phyloP scores from a whole-genome alignment of 2,329 filamentous ascomycete genomes.

The Colletotrichum cereale region DNA sequence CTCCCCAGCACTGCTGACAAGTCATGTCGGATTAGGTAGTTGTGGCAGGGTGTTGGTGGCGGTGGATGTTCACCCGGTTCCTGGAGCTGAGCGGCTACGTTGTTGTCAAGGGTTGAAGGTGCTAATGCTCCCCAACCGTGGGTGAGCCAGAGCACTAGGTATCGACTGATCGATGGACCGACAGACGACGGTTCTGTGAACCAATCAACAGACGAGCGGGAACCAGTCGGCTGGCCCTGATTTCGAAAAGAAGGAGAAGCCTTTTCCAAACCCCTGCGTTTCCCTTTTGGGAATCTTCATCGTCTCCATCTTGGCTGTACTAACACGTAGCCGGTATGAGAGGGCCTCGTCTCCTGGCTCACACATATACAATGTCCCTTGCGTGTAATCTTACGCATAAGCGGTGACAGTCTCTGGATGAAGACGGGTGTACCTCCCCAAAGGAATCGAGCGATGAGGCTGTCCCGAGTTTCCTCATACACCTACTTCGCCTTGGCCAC shows the following conservation, averaged over 20 bases:
- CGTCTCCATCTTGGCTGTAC: conserved; percentile 13
- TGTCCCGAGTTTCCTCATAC: conserved; percentile 1
- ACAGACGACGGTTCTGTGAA: neutral
- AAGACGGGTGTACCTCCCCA: conserved; percentile 4
- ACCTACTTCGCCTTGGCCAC: neutral
- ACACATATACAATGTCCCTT: conserved; percentile 5
- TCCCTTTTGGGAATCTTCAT: conserved; percentile 6
- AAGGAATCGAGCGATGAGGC: conserved; percentile 12
- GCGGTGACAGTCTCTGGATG: conserved; percentile 19
- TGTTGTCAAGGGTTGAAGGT: conserved; percentile 27
- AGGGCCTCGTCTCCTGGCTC: neutral
- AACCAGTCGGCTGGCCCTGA: neutral
- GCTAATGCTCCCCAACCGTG: conserved; percentile 26
- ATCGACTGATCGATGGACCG: conserved; percentile 18
- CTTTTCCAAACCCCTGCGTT: conserved; percentile 16
- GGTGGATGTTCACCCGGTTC: conserved; percentile 36
- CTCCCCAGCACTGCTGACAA: conserved; percentile 13
- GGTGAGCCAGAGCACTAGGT: conserved; percentile 14
- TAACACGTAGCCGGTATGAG: conserved; percentile 12
- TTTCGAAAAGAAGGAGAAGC: conserved; percentile 21
- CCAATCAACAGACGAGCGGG: conserved; percentile 13
- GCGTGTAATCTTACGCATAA: conserved; percentile 13
- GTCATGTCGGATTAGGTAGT: conserved; percentile 26
- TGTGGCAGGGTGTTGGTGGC: conserved; percentile 25
- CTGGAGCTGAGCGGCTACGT: conserved; percentile 35